Evolutionary conservation across 805 yeast species (phyloP), one percentile per base, ranked within the genome.

Genomic region (Candida krabiensis): DNA sequence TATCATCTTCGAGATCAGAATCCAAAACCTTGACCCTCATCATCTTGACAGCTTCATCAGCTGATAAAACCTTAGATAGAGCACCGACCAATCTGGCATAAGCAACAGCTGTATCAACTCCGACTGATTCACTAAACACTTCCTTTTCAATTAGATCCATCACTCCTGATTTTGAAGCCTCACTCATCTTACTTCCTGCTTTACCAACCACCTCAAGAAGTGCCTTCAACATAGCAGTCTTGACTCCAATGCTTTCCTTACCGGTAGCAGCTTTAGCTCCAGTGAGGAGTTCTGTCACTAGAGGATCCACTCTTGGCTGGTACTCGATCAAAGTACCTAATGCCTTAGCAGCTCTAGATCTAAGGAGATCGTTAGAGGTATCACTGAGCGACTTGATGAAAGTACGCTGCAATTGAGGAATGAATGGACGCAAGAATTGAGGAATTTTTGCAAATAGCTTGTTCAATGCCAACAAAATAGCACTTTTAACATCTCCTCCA

Each of bases 381-480:
- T 93, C 99, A 35, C 87, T 75, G 49, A 93, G 70, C 2, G 96
- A 86, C 59, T 95, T 85, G 28, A 91, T 96, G 67, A 93, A 93
- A 1, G 99, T 93, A 60, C 99, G 78, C 67, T 93, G 99, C 50
- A 93, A 73, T 68, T 93, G 99, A 7, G 99, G 99, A 63, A 93
- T 79, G 61, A 93, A 93, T 12, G 99, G 99, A 56, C 91, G 79
- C 62, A 93, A 73, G 60, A 87, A 86, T 57, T 84, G 87, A 2
- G 99, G 96, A 51, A 91, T 85, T 69, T 88, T 86, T 17, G 67
- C 66, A 54, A 93, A 79, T 56, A 95, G 68, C 47, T 77, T 77
- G 56, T 84, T 85, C 61, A 95, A 74, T 1, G 98, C 95, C 46
- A 75, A 73, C 55, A 93, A 71, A 50, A 95, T 91, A n/a, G 96